Evolutionary conservation across 1,139 yeast species (phyloP), one percentile per base, ranked within the genome.

Genomic region (Schizosaccharomyces versatilis): DNA sequence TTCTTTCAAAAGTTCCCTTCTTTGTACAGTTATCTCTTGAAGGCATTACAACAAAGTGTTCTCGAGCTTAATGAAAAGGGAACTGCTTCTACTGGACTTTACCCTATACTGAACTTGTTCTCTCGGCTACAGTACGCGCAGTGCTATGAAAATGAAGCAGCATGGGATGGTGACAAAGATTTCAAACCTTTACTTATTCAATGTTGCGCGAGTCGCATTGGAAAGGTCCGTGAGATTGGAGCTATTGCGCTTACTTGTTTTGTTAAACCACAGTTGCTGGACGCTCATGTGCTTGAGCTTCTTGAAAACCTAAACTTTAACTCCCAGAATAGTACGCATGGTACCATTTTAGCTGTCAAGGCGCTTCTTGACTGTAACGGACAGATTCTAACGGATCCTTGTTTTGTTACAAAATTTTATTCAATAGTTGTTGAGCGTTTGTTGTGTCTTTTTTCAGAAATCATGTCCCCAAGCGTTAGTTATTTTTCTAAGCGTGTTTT

Each of bases 151-250:
- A 79, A 76, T 0, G 52, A 57, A 24, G 54, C 53, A 24, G 41
- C 38, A 14, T 40, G 47, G 40, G 38, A 19, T 15, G 59, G 59
- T 9, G 64, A 81, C 53, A 68, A 68, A 14, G 75, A 70, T 8
- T 80, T 82, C 61, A 66, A 69, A 53, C 71, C 71, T 0, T 64
- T 74, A 24, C 67, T 84, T 14, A 59, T 70, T 15, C 59, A 63
- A 2, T 76, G 81, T 58, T 65, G 83, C 47, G 67, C 68, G 1
- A 73, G 78, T 59, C 69, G 67, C 52, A 70, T 73, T 56, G 88
- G 95, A 95, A 85, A 59, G 56, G 57, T 88, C 2, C 73, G 98
- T 58, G 95, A 86, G 64, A 76, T 84, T 75, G 81, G 94, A 0
- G 85, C 95, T 0, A 72, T 81, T 63, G 76, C 86, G 2, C 63